Evolutionary conservation across 352 stramenopile species (phyloP).

Genomic region (Phytophthora sp.): DNA sequence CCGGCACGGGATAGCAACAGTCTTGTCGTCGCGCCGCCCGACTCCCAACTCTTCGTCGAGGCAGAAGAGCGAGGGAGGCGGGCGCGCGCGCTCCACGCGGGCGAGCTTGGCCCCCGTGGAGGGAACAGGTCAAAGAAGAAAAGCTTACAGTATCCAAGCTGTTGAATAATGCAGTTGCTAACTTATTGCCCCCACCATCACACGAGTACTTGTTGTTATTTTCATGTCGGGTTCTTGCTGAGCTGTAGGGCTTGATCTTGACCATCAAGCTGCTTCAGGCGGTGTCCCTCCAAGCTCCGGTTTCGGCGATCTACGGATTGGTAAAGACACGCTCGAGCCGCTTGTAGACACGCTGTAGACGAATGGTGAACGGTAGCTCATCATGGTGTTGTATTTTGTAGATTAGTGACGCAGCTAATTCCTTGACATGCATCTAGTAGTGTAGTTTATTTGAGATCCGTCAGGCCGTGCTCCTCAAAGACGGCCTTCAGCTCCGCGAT

Average conservation of each 20-base stretch:
- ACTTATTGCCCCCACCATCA: conserved; percentile 5
- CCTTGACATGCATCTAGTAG: conserved; percentile 26
- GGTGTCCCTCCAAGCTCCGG: no score
- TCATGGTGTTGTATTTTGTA: conserved; percentile 6
- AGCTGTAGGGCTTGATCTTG: no score
- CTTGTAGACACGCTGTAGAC: not conserved
- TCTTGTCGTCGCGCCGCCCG: conserved; percentile 16
- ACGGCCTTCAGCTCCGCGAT: conserved; percentile 57
- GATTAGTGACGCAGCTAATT: conserved; percentile 21
- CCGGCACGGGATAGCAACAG: conserved; percentile 21
- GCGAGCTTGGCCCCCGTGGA: not conserved
- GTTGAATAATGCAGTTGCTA: conserved; percentile 7
- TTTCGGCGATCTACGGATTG: no score
- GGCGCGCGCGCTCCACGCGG: conserved; percentile 4
- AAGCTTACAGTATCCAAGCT: conserved; percentile 21
- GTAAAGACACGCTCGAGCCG: no score
- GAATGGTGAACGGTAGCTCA: not conserved
- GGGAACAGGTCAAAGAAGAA: conserved; percentile 21
- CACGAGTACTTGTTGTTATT: not conserved
- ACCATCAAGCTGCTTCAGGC: no score
- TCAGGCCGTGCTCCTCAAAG: conserved; percentile 69
- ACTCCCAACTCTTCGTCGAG: conserved; percentile 6
- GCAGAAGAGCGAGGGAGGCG: conserved; percentile 4
- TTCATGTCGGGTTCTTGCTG: no score
- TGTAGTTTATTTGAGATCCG: conserved; percentile 76